Evolutionary conservation across 2,329 filamentous ascomycete genomes (phyloP), one percentile per base, ranked within the genome.

Genomic region (Arthrinium phaeospermum): DNA sequence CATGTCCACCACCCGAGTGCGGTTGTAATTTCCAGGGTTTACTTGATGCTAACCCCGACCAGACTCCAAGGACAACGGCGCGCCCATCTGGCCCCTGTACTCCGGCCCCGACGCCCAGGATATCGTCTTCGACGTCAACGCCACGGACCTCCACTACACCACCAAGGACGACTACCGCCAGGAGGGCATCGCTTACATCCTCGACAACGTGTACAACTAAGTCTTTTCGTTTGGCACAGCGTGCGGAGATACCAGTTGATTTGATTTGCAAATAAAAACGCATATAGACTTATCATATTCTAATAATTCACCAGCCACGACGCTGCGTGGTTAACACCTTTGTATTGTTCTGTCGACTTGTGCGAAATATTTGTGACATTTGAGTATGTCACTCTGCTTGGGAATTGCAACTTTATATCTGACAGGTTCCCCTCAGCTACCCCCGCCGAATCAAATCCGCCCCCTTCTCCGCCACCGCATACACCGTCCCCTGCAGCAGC

Each of bases 91-190:
- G 87, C 84, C 85, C 7, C 73, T 77, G 19, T 89, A 89, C 77
- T 81, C 79, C 0, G 73, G 80, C 1, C 75, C 78, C 2, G 74
- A 80, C 44, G 84, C 85, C 3, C 70, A 83, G n/a, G 86, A 88
- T 75, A 78, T 88, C 22, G 83, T 88, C 0, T 86, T 89, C 71
- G 84, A 88, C 73, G 83, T 82, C 27, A 88, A 89, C 75, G 79
- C 75, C 3, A 86, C 84, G 6, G 73, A 73, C 4, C 71, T 82
- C 12, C 75, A 76, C 22, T 85, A 86, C 75, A 75, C 83, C 71
- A 85, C 85, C 75, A 73, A 78, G 67, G 87, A 89, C 75, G 81
- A 80, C 34, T 87, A 85, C 78, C 81, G 86, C 45, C 77, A 78
- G 24, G 78, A 82, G 68, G 82, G 81, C 12, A 85, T 86, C n/a